Evolutionary conservation across 106 monocot genomes (phyloP), one percentile per base, ranked within the genome.

Genomic region (Dactylorhiza incarnata): DNA sequence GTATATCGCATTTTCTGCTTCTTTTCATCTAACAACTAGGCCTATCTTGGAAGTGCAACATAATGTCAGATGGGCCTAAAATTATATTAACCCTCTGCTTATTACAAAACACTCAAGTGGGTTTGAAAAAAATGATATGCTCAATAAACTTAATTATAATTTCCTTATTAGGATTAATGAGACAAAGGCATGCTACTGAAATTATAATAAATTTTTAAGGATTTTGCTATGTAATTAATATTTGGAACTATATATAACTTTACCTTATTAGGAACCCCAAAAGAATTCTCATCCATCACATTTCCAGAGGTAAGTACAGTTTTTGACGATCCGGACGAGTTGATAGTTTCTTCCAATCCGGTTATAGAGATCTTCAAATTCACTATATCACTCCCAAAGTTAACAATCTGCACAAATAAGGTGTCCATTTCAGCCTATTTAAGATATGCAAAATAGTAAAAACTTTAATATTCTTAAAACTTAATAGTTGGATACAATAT

Each of bases 241-340:
- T 37, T 37, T 37, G 37, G 37, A 37, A 58, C 16, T 26, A 26
- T 24, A 5, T 45, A 66, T 15, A 45, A 50, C 49, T 72, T 12
- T 84, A 95, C 95, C 88, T 93, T 96, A 45, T 89, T 85, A 75
- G 96, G 93, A 24, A 49, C 53, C 11, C 13, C 49, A 51, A 96
- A 96, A 15, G 96, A 91, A 76, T 96, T 96, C 77, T 91, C 93
- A 82, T 93, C 93, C 87, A 76, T 91, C 48, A 89, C 25, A 59
- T 85, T 78, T 37, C 16, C n/a, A 17, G 93, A 93, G 22, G 88
- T 91, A 8, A 96, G 87, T 74, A 86, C 37, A 51, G 87, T 87
- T 46, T 52, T 75, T 49, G 76, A 83, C 47, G 96, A 93, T 68
- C 77, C 81, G 0, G 29, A 50, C 51, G 85, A 70, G 72, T 81